Evolutionary conservation across 495 filamentous ascomycete genomes (phyloP).

Genomic region (Aspergillus bertholletiae): DNA sequence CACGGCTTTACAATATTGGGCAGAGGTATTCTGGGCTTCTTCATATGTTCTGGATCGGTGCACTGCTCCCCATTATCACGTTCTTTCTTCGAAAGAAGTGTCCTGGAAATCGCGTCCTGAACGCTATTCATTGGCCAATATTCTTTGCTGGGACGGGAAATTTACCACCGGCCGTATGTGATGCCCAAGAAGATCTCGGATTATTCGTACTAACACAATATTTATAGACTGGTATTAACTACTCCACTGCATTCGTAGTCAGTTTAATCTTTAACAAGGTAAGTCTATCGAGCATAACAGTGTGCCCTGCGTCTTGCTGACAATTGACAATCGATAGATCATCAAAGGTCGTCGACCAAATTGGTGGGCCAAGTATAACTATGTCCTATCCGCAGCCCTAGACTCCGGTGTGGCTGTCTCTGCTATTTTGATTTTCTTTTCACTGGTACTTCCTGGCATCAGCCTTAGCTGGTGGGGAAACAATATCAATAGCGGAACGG

Average conservation of each 20-base stretch:
- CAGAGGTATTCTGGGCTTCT: slow-evolving; percentile 14
- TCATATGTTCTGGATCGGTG: slow-evolving; percentile 19
- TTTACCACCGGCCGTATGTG: slow-evolving; percentile 13
- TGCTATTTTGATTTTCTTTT: slow-evolving; percentile 79
- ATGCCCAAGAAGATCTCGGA: not conserved
- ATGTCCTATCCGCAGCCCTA: slow-evolving; percentile 78
- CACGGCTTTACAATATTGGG: slow-evolving; percentile 58
- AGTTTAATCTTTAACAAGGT: slow-evolving; percentile 79
- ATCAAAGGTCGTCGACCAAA: slow-evolving; percentile 59
- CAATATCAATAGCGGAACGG: slow-evolving; percentile 53
- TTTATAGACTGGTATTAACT: slow-evolving; percentile 66
- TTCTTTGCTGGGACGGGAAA: slow-evolving; percentile 20
- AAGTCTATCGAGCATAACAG: not conserved
- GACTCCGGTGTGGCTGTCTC: slow-evolving; percentile 79
- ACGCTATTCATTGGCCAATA: slow-evolving; percentile 17
- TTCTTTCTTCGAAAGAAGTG: slow-evolving; percentile 9
- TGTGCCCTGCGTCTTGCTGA: not conserved
- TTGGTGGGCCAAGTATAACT: slow-evolving; percentile 90
- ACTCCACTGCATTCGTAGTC: slow-evolving; percentile 72
- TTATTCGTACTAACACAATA: not conserved
- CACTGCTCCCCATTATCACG: slow-evolving; percentile 10
- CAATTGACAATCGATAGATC: not conserved
- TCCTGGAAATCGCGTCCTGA: slow-evolving; percentile 8
- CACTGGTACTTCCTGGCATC: slow-evolving; percentile 67
- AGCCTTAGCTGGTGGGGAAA: slow-evolving; percentile 72